Evolutionary conservation across 2,329 filamentous ascomycete genomes (phyloP).

Genomic region (Verticillium albo-atrum): DNA sequence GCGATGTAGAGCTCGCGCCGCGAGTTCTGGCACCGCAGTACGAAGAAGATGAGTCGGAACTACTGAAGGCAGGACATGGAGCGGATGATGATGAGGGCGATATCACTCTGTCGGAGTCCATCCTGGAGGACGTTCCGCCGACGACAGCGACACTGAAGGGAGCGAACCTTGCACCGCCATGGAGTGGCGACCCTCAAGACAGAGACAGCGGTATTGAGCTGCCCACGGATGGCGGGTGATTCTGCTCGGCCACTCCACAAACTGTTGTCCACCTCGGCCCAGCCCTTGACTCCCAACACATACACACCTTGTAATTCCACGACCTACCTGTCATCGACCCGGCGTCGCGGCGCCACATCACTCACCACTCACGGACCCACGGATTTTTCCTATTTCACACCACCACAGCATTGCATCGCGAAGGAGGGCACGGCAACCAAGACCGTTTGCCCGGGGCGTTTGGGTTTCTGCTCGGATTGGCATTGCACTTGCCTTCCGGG

Average conservation of each 20-base stretch:
- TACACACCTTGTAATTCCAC: not conserved
- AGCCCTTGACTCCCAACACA: not conserved
- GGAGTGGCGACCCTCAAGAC: conserved; percentile 23
- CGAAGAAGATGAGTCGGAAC: conserved; percentile 47
- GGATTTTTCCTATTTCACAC: not conserved
- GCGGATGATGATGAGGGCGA: conserved; percentile 17
- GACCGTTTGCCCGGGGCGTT: not conserved
- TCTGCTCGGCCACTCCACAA: not conserved
- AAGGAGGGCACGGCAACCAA: conserved; percentile 3
- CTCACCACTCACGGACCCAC: conserved; percentile 14
- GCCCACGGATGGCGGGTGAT: conserved; percentile 31
- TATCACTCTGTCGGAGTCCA: conserved; percentile 3
- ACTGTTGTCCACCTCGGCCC: too few species aligned
- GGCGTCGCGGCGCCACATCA: conserved; percentile 10
- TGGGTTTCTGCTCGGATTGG: not conserved
- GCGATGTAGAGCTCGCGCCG: conserved; percentile 77
- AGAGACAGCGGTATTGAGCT: conserved; percentile 51
- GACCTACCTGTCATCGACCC: not conserved
- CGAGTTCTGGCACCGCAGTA: conserved; percentile 68
- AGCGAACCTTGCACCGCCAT: conserved; percentile 7
- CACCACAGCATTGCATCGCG: conserved; percentile 1
- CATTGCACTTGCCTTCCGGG: not conserved
- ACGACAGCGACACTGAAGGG: not conserved
- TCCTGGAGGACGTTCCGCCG: not conserved
- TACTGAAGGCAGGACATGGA: not conserved